These are phyloP conservation scores for Candida saitoana DNA, from an alignment of 805 yeast genomes.

Conservation along the genomic window DNA sequence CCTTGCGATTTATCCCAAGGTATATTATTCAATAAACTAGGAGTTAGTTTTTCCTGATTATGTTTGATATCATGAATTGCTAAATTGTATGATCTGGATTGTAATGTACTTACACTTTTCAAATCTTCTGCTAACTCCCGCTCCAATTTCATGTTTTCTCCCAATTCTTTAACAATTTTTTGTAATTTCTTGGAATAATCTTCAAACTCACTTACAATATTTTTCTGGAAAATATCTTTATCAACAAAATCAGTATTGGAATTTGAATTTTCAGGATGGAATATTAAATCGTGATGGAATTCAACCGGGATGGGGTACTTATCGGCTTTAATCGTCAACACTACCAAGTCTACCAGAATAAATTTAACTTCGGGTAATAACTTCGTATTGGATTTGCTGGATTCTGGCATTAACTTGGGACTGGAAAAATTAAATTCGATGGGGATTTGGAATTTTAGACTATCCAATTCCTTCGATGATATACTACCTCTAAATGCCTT, in stretches of 20 bases:
- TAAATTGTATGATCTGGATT: conserved; percentile 24
- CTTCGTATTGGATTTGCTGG: neutral
- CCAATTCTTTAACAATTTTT: conserved; percentile 16
- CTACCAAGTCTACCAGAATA: conserved; percentile 26
- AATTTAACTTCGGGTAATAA: conserved; percentile 22
- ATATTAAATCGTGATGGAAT: conserved; percentile 32
- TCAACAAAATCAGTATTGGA: conserved; percentile 15
- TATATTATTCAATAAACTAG: conserved; percentile 8
- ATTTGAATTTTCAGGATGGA: conserved; percentile 8
- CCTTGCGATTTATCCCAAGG: conserved; percentile 9
- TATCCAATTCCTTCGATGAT: conserved; percentile 1
- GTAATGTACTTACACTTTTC: conserved; percentile 22
- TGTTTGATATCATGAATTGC: conserved; percentile 15
- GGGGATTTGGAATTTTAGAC: conserved; percentile 19
- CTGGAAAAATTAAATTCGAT: conserved; percentile 15
- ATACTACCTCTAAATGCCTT: conserved; percentile 10
- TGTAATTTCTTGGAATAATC: conserved; percentile 16
- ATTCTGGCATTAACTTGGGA: neutral
- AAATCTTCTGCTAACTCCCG: conserved; percentile 26
- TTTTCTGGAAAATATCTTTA: conserved; percentile 21
- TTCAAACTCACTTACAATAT: conserved; percentile 21
- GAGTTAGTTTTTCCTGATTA: conserved; percentile 5
- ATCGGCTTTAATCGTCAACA: conserved; percentile 27
- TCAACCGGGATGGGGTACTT: conserved; percentile 36
- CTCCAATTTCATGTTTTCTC: conserved; percentile 27